Evolutionary conservation across 805 yeast genomes (phyloP).

Genomic region (Brettanomyces naardenensis): DNA sequence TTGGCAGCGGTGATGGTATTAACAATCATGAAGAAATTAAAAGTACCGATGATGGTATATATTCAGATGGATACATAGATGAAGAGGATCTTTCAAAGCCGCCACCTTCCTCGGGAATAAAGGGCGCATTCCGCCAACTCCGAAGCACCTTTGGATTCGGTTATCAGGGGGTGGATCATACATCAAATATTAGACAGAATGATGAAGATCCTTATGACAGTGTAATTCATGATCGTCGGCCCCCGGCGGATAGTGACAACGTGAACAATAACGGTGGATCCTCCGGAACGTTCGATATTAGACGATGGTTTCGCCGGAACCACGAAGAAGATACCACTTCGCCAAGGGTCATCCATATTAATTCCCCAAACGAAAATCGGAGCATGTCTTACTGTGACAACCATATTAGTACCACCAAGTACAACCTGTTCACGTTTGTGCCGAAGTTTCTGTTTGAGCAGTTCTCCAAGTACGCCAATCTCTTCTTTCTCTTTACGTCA

Average conservation of each 20-base stretch:
- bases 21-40: neutral
- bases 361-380: conserved; percentile 50
- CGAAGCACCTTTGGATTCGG: too few species aligned
- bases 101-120: neutral
- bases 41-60: neutral
- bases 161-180: neutral
- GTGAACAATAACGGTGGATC: conserved; percentile 10
- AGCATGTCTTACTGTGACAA: conserved; percentile 61
- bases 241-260: conserved; percentile 17
- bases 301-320: conserved; percentile 17
- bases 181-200: neutral
- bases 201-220: conserved; percentile 16
- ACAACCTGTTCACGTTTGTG: conserved; percentile 83
- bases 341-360: conserved; percentile 61
- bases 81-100: neutral
- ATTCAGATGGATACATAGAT: neutral
- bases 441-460: conserved; percentile 96
- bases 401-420: conserved; percentile 91
- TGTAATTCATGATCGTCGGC: conserved; percentile 16
- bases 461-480: conserved; percentile 92
- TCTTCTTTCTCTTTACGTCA: conserved; percentile 89
- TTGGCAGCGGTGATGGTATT: conserved; percentile 6
- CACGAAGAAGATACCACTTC: conserved; percentile 24
- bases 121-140: too few species aligned
- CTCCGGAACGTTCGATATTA: conserved; percentile 18